These are phyloP conservation scores for Collybiopsis confluens DNA, from an alignment of 768 basidiomycete genomes.

Conservation along the genomic window DNA sequence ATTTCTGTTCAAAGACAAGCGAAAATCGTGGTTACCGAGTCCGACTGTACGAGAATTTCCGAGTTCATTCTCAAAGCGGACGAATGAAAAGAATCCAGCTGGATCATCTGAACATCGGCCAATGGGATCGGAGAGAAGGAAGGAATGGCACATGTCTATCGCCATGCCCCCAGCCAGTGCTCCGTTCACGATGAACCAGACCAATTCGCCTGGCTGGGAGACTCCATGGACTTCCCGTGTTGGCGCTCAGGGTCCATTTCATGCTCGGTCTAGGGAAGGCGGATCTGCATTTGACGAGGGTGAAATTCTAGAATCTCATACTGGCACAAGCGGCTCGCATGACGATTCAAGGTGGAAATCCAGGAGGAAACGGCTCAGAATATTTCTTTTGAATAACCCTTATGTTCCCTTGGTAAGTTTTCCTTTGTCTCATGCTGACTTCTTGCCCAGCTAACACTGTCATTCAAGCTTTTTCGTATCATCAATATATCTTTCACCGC, in stretches of 20 bases:
- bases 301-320: constrained; percentile 17
- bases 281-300: constrained; percentile 21
- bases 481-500: constrained; percentile 82
- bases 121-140: constrained; percentile 12
- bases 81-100: constrained; percentile 25
- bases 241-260: constrained; percentile 34
- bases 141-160: constrained; percentile 25
- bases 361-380: constrained; percentile 47
- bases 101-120: constrained; percentile 6
- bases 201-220: constrained; percentile 61
- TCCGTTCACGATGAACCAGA: constrained; percentile 52
- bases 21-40: constrained; percentile 50
- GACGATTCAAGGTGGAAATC: constrained; percentile 25
- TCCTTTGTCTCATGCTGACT: constrained; percentile 1
- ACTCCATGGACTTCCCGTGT: constrained; percentile 57
- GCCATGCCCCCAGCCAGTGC: constrained; percentile 32
- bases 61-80: constrained; percentile 27
- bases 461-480: constrained; percentile 69
- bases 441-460: constrained; percentile 11
- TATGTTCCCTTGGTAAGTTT: constrained; percentile 73
- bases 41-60: constrained; percentile 31
- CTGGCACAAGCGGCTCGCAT: constrained; percentile 15
- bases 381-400: constrained; percentile 67
- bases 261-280: constrained; percentile 23
- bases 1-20: constrained; percentile 36